phyloP scores from a whole-genome alignment of 805 yeast species.

The Blastobotrys mokoenaii region DNA sequence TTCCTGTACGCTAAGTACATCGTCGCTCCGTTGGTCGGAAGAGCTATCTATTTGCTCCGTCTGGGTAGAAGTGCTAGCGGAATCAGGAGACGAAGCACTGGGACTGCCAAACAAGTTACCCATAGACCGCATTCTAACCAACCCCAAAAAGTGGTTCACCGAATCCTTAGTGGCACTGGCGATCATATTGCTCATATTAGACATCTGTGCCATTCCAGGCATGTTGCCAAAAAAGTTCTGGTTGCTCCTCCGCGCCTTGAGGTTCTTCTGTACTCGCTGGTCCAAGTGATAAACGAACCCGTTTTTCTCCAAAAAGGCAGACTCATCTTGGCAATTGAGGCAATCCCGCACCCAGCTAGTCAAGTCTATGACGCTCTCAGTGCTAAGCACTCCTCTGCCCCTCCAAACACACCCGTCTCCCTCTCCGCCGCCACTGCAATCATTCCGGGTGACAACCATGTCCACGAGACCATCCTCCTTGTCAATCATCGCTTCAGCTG shows the following conservation, averaged over 20 bases:
- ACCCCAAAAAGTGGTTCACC: conserved; percentile 7
- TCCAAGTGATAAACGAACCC: conserved; percentile 19
- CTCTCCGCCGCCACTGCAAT: conserved; percentile 7
- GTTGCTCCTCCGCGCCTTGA: not conserved
- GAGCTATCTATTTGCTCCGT: too few relatives aligned
- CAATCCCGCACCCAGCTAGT: conserved; percentile 20
- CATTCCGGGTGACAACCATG: conserved; percentile 16
- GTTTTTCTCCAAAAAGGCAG: conserved; percentile 14
- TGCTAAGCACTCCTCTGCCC: conserved; percentile 5
- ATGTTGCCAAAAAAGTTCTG: conserved; percentile 1
- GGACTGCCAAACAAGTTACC: not conserved
- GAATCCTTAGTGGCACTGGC: conserved; percentile 10
- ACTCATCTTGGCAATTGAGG: conserved; percentile 12
- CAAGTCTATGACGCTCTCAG: conserved; percentile 12
- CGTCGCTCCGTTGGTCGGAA: too few relatives aligned
- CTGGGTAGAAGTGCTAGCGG: too few relatives aligned
- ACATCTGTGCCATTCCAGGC: conserved; percentile 1
- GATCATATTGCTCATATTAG: not conserved
- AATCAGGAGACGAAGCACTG: too few relatives aligned
- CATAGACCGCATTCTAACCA: conserved; percentile 6
- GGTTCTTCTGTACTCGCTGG: not conserved
- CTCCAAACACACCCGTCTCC: conserved; percentile 17
- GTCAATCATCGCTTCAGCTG: conserved; percentile 9
- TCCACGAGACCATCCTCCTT: conserved; percentile 13
- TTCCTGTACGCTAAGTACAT: too few relatives aligned